phyloP scores from a whole-genome alignment of 768 basidiomycete genomes.

The Porphyrellus cyaneotinctus region DNA sequence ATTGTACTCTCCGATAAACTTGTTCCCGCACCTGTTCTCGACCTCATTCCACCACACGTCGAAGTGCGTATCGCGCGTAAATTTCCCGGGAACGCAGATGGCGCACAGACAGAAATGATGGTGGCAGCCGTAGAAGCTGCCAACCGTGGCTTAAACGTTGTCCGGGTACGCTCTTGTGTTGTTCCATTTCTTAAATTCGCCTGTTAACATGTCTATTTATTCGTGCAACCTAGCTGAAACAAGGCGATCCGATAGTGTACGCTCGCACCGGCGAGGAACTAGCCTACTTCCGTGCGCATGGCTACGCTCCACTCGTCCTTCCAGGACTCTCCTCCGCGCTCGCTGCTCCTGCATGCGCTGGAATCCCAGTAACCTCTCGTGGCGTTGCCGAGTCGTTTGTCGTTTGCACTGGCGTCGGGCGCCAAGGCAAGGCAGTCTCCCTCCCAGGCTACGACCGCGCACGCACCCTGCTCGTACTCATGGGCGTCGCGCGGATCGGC shows the following conservation, averaged over 20 bases:
- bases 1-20: conserved; percentile 95
- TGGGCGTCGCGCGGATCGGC: conserved; percentile 88
- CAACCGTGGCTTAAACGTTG: conserved; percentile 73
- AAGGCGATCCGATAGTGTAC: conserved; percentile 95
- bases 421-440: conserved; percentile 73
- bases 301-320: conserved; percentile 78
- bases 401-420: conserved; percentile 92
- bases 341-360: conserved; percentile 84
- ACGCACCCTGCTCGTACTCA: conserved; percentile 80
- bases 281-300: conserved; percentile 82
- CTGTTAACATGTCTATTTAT: not conserved
- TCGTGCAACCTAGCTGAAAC: conserved; percentile 66
- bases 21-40: conserved; percentile 84
- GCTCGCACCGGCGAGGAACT: conserved; percentile 95
- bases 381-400: conserved; percentile 88
- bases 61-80: conserved; percentile 90
- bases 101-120: conserved; percentile 94
- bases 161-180: conserved; percentile 56
- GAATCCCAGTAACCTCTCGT: conserved; percentile 92
- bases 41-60: conserved; percentile 68
- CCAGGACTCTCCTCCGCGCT: conserved; percentile 90
- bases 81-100: conserved; percentile 96
- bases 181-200: not conserved
- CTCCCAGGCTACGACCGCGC: conserved; percentile 86
- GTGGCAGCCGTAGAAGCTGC: conserved; percentile 84